Percentiles rank a stretch among this genome's conserved stretches.
Evolutionary conservation across 129 eudicot genomes (phyloP).

Genomic region (Silybum marianum): DNA sequence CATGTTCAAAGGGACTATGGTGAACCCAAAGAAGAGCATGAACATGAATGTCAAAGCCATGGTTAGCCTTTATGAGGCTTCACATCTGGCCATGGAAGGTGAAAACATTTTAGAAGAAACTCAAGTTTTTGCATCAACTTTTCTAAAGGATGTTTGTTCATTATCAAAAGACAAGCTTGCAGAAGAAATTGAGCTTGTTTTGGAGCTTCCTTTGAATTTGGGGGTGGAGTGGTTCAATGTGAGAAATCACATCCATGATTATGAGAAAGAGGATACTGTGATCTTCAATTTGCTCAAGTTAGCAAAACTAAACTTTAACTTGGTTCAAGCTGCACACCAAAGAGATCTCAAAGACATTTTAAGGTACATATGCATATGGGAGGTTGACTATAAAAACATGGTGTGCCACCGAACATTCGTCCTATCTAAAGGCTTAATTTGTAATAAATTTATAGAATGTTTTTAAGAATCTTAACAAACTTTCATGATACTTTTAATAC

Average conservation of each 20-base stretch:
- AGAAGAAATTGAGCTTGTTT: background rate
- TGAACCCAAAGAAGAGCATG: background rate
- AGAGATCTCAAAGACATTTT: conserved; percentile 29
- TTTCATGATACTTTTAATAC: too few relatives aligned
- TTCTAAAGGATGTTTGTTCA: conserved; percentile 2
- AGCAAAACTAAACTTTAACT: conserved; percentile 33
- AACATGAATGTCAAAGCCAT: conserved; percentile 14
- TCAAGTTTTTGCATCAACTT: background rate
- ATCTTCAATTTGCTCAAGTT: conserved; percentile 18
- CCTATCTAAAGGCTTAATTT: too few relatives aligned
- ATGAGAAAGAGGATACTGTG: background rate
- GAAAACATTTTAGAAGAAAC: conserved; percentile 32
- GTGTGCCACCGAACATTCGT: background rate
- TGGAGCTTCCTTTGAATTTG: conserved; percentile 33
- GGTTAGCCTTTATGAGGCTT: conserved; percentile 38
- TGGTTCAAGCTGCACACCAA: conserved; percentile 33
- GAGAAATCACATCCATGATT: conserved; percentile 20
- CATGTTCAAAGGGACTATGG: conserved; percentile 20
- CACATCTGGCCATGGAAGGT: conserved; percentile 28
- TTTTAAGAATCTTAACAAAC: too few relatives aligned
- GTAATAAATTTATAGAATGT: too few relatives aligned
- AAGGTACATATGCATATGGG: conserved; percentile 8
- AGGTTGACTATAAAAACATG: background rate
- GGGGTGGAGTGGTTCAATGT: conserved; percentile 37
- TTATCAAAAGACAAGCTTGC: background rate